Conservation (phyloP, 2,329 filamentous ascomycete species). For the Claviceps humidiphila region DNA sequence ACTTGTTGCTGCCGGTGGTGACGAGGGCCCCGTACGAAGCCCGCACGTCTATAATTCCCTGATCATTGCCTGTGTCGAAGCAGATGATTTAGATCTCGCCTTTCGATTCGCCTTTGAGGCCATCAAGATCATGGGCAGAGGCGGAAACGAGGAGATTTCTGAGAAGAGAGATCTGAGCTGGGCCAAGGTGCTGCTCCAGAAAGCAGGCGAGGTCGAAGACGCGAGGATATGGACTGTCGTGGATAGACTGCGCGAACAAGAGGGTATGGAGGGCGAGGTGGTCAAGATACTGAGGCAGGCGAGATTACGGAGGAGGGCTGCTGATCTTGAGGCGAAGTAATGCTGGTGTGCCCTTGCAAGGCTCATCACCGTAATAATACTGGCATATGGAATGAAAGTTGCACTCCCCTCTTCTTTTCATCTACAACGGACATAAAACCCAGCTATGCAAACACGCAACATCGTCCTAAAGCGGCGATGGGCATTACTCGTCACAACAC, state of each 20-base stretch:
- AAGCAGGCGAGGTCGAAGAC: conserved; percentile 17
- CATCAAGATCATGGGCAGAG: not conserved
- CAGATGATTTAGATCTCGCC: conserved; percentile 20
- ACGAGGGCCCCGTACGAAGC: conserved; percentile 7
- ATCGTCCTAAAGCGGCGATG: no score
- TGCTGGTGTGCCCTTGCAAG: no score
- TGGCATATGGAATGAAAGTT: no score
- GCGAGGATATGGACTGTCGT: conserved; percentile 20
- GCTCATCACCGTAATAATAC: no score
- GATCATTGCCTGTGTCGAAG: conserved; percentile 16
- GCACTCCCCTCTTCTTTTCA: no score
- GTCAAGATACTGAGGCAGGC: conserved; percentile 14
- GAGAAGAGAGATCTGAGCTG: conserved; percentile 11
- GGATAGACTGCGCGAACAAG: conserved; percentile 14
- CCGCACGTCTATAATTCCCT: conserved; percentile 13
- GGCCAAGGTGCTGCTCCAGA: conserved; percentile 16
- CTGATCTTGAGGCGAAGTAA: not conserved
- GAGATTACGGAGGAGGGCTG: conserved; percentile 11
- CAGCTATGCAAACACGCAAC: no score
- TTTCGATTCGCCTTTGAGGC: conserved; percentile 17
- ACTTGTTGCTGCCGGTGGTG: conserved; percentile 8
- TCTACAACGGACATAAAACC: no score
- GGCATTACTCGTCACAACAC: no score
- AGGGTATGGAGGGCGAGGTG: conserved; percentile 11
- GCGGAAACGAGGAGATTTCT: not conserved